Base-by-base conservation (phyloP, 2,329 filamentous ascomycete species). In the Penicillium sp. region DNA sequence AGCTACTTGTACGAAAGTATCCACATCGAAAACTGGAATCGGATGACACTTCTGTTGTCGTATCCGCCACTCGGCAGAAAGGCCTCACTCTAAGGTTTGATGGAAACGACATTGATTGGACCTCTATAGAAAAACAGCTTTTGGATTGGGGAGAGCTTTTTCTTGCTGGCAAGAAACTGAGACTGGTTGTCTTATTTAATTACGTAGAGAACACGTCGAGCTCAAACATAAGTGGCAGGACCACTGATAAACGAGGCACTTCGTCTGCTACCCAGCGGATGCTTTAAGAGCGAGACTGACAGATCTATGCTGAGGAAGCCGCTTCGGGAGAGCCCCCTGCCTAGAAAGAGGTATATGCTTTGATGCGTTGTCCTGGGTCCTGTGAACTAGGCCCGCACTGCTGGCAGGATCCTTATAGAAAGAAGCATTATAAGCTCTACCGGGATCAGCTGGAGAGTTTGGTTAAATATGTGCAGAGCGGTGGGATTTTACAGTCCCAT, bases 81-180 rank as follows among this genome's bases (percentile, higher is more conserved):
- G 50, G 52, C 47, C 22, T 64, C 14, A 53, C 54, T 31, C 57
- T 38, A 38, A 49, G 56, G 5, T 65, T 63, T 55, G 37, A 60
- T 47, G 45, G 51, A 6, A 63, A 58, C 15, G 57, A 63, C 38
- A 58, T 66, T 59, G 39, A 58, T 54, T 63, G 48, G 64, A 5
- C 52, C 28, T 31, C 42, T 54, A 58, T 58, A 52, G 61, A 63
- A 37, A 63, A 61, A 53, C 54, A 61, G 54, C 55, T 63, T 42
- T 22, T 43, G 3, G 48, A 53, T 43, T 63, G 35, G 60, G 58
- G 54, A 42, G 37, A 63, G 31, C 34, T 57, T 47, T 60, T 60
- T 45, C 55, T 57, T 57, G 50, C 58, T 47, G 54, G 63, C 20
- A 65, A 63, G 58, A 61, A 52, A 61, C 38, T 61, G 50, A 63